A percentile compares a stretch with the other conserved stretches of the same genome.
These are phyloP conservation scores for Phytopythium ostracodes DNA, from an alignment of 352 stramenopile genomes.

Conservation along the genomic window DNA sequence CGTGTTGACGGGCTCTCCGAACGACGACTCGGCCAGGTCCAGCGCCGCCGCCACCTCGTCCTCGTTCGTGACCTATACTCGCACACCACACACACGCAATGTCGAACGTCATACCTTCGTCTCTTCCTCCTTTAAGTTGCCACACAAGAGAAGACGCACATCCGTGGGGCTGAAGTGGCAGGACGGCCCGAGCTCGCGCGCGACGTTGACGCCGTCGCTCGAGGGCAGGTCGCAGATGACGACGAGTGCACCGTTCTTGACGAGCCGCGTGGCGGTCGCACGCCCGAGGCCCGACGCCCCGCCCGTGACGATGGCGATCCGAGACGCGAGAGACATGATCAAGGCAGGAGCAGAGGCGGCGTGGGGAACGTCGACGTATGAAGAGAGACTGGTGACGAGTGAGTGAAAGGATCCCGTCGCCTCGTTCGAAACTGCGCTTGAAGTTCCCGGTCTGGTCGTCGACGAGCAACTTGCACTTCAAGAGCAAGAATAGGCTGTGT, in stretches of 20 bases:
- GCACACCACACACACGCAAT: too few species aligned
- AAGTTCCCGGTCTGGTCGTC: neutral
- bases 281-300: slow-evolving; percentile 92
- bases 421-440: neutral
- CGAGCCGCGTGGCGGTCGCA: slow-evolving; percentile 88
- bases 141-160: slow-evolving; percentile 25
- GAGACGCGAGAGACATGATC: slow-evolving; percentile 35
- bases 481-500: neutral
- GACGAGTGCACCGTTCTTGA: slow-evolving; percentile 87
- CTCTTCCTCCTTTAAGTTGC: neutral
- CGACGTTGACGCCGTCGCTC: slow-evolving; percentile 76
- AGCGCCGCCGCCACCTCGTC: slow-evolving; percentile 87
- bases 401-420: neutral
- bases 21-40: slow-evolving; percentile 88
- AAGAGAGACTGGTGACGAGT: slow-evolving; percentile 1
- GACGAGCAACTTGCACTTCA: neutral
- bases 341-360: neutral
- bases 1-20: slow-evolving; percentile 92
- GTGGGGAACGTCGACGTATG: neutral
- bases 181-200: slow-evolving; percentile 67
- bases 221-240: slow-evolving; percentile 91
- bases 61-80: slow-evolving; percentile 85
- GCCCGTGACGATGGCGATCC: slow-evolving; percentile 90
- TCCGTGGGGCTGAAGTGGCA: slow-evolving; percentile 82
- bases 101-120: too few species aligned